Evolutionary conservation across 2,329 filamentous ascomycete genomes (phyloP).

Genomic region (Fusarium pseudoanthophilum): DNA sequence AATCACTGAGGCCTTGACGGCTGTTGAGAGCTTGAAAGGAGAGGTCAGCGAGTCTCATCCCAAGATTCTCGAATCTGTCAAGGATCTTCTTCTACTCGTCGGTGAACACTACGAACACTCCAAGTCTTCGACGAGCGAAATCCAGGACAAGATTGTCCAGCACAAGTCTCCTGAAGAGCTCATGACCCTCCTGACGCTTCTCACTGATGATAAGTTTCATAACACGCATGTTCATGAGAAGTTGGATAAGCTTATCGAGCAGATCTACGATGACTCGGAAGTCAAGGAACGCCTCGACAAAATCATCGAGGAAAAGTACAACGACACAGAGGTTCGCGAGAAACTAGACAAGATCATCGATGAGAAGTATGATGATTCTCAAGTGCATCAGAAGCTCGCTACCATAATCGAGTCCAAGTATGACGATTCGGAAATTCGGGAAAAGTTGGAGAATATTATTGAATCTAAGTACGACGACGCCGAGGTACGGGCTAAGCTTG

Average conservation of each 20-base stretch:
- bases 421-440: slow-evolving; percentile 45
- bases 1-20: slow-evolving; percentile 77
- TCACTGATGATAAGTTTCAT: slow-evolving; percentile 60
- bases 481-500: slow-evolving; percentile 42
- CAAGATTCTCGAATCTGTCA: slow-evolving; percentile 85
- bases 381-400: slow-evolving; percentile 62
- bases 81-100: slow-evolving; percentile 85
- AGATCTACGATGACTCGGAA: slow-evolving; percentile 43
- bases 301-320: slow-evolving; percentile 23
- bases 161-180: slow-evolving; percentile 69
- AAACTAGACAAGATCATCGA: slow-evolving; percentile 23
- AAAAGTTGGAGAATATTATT: slow-evolving; percentile 46
- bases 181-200: slow-evolving; percentile 58
- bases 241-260: slow-evolving; percentile 43
- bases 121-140: slow-evolving; percentile 68
- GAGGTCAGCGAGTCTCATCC: slow-evolving; percentile 87
- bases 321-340: slow-evolving; percentile 16
- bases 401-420: slow-evolving; percentile 50
- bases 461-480: slow-evolving; percentile 69
- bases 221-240: slow-evolving; percentile 49
- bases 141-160: slow-evolving; percentile 70
- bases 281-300: slow-evolving; percentile 45
- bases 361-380: slow-evolving; percentile 66
- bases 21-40: slow-evolving; percentile 79
- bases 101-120: slow-evolving; percentile 90